Evolutionary conservation across 768 basidiomycete genomes (phyloP).

Genomic region (Trichaptum fuscoviolaceum): DNA sequence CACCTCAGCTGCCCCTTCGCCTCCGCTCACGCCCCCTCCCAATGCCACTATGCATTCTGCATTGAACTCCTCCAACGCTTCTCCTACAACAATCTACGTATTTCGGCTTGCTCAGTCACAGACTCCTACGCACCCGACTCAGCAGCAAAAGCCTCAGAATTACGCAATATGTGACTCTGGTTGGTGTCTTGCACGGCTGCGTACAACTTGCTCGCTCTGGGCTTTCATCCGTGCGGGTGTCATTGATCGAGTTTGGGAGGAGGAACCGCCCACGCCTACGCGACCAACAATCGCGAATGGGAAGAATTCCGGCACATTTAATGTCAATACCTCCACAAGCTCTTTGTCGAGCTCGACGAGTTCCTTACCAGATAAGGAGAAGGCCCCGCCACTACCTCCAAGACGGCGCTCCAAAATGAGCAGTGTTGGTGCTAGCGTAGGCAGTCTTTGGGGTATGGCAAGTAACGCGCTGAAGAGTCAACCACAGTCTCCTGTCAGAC

Average conservation of each 20-base stretch:
- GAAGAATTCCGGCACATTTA: conserved; percentile 15
- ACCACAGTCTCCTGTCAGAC: conserved; percentile 3
- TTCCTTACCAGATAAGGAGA: conserved; percentile 27
- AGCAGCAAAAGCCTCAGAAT: conserved; percentile 33
- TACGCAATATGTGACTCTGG: conserved; percentile 80
- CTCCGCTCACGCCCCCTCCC: conserved; percentile 27
- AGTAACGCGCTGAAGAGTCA: conserved; percentile 38
- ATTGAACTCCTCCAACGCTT: conserved; percentile 4
- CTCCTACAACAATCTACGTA: conserved; percentile 45
- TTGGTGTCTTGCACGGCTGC: conserved; percentile 82
- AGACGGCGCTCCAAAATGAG: conserved; percentile 34
- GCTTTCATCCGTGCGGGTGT: conserved; percentile 78
- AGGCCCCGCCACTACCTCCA: conserved; percentile 53
- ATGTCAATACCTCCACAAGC: conserved; percentile 15
- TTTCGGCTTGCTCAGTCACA: conserved; percentile 47
- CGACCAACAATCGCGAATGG: conserved; percentile 27
- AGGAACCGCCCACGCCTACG: conserved; percentile 44
- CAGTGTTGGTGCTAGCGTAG: conserved; percentile 9
- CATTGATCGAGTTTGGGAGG: conserved; percentile 87
- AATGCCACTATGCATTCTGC: background rate
- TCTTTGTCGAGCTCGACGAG: conserved; percentile 11
- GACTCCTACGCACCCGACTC: conserved; percentile 17
- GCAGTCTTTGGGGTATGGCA: conserved; percentile 63
- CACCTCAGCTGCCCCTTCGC: conserved; percentile 26
- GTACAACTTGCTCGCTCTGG: conserved; percentile 89